Conservation (phyloP, 2,329 filamentous ascomycete species). For the Anisogramma anomala region DNA sequence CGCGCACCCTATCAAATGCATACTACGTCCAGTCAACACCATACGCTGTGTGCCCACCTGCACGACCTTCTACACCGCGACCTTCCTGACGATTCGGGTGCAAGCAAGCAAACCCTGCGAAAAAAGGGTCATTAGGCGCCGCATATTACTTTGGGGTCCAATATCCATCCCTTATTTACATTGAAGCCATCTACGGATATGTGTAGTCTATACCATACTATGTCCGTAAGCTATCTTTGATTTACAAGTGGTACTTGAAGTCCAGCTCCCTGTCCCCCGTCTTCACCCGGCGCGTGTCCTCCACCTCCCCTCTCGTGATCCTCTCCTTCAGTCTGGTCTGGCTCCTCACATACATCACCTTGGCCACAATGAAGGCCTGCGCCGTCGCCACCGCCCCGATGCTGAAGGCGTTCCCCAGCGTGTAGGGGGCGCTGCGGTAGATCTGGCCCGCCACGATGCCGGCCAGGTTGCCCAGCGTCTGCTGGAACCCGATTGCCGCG, state of each 20-base stretch:
- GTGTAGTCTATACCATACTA: not conserved
- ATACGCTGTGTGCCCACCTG: too few species aligned
- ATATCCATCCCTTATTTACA: too few species aligned
- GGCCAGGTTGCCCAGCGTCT: slow-evolving; percentile 34
- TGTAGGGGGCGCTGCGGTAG: slow-evolving; percentile 24
- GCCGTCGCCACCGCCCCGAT: slow-evolving; percentile 21
- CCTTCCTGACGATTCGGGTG: too few species aligned
- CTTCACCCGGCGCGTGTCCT: slow-evolving; percentile 32
- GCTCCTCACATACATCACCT: slow-evolving; percentile 31
- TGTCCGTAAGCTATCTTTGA: not conserved
- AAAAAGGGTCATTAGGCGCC: too few species aligned
- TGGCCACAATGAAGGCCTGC: slow-evolving; percentile 26
- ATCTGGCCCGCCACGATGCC: slow-evolving; percentile 32
- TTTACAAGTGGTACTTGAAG: slow-evolving; percentile 34
- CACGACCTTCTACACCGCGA: too few species aligned
- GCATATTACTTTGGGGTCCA: too few species aligned
- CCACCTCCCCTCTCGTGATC: slow-evolving; percentile 29
- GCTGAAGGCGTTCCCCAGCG: slow-evolving; percentile 21
- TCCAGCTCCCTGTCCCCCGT: slow-evolving; percentile 36
- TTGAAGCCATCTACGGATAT: too few species aligned
- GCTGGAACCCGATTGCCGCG: slow-evolving; percentile 34
- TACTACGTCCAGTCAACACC: too few species aligned
- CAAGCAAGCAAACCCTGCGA: too few species aligned
- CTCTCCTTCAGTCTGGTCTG: slow-evolving; percentile 29
- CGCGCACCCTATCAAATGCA: too few species aligned